Conservation (phyloP, 306 rosid genomes). For the Cucurbita maxima region DNA sequence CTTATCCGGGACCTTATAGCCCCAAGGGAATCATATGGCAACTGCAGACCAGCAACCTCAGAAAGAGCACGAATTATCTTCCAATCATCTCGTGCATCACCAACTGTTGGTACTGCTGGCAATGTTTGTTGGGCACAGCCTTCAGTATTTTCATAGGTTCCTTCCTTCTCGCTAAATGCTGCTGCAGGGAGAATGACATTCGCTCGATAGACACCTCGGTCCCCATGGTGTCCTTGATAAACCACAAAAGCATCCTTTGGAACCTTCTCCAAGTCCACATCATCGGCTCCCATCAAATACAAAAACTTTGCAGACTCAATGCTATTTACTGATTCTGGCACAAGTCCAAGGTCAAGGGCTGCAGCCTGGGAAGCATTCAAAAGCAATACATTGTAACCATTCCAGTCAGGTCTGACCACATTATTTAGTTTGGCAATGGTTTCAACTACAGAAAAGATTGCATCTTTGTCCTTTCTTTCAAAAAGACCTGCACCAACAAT, state of each 20-base stretch:
- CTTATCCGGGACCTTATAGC: slow-evolving; percentile 51
- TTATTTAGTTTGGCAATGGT: slow-evolving; percentile 45
- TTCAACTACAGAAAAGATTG: slow-evolving; percentile 56
- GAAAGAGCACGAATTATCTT: slow-evolving; percentile 84
- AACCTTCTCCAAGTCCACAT: slow-evolving; percentile 48
- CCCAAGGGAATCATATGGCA: slow-evolving; percentile 65
- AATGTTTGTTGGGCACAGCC: slow-evolving; percentile 81
- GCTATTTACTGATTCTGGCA: slow-evolving; percentile 71
- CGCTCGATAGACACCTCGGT: slow-evolving; percentile 75
- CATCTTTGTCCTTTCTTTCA: slow-evolving; percentile 83
- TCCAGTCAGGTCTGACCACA: slow-evolving; percentile 80
- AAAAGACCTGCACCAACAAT: slow-evolving; percentile 78
- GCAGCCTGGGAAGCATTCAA: slow-evolving; percentile 96
- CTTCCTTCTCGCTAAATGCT: slow-evolving; percentile 97
- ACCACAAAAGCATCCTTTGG: slow-evolving; percentile 83
- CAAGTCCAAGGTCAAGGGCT: slow-evolving; percentile 97
- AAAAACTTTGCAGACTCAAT: slow-evolving; percentile 73
- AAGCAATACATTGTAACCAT: slow-evolving; percentile 80
- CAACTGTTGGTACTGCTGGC: slow-evolving; percentile 96
- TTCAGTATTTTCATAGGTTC: slow-evolving; percentile 80
- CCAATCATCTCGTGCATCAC: slow-evolving; percentile 98
- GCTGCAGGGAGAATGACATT: slow-evolving; percentile 72
- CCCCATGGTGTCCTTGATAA: slow-evolving; percentile 98
- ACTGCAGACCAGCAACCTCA: slow-evolving; percentile 56
- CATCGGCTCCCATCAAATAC: slow-evolving; percentile 98